Conservation (phyloP, 164 flowering plant species). For the Vitis cinerea region DNA sequence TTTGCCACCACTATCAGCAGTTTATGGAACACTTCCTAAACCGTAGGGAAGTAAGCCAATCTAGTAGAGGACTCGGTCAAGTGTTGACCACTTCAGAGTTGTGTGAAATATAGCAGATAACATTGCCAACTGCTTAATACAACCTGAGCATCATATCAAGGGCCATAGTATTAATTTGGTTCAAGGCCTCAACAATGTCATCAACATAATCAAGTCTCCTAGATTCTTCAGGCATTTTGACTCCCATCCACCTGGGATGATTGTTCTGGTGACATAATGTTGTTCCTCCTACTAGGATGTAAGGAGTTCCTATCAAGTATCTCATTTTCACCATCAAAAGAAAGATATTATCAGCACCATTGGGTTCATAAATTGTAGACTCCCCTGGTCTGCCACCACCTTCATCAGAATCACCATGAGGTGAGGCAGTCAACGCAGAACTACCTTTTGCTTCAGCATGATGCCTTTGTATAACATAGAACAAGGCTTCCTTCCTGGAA, state of each 20-base stretch:
- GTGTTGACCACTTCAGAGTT: no score
- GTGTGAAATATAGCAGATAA: no score
- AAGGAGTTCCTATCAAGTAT: slow-evolving; percentile 32
- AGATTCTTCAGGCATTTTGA: slow-evolving; percentile 29
- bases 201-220: no score
- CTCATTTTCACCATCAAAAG: slow-evolving; percentile 78
- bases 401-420: slow-evolving; percentile 91
- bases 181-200: no score
- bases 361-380: slow-evolving; percentile 59
- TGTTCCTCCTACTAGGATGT: slow-evolving; percentile 41
- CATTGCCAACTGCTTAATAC: no score
- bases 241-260: slow-evolving; percentile 54
- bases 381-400: slow-evolving; percentile 78
- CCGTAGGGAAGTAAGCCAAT: no score
- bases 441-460: slow-evolving; percentile 78
- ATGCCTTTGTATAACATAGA: slow-evolving; percentile 76
- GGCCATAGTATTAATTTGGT: no score
- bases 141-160: no score
- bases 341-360: slow-evolving; percentile 84
- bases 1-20: no score
- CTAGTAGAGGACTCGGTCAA: no score
- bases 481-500: slow-evolving; percentile 65
- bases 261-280: slow-evolving; percentile 49
- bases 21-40: no score
- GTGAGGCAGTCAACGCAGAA: slow-evolving; percentile 76